phyloP scores from a whole-genome alignment of 2,329 filamentous ascomycete species.

The Venturia effusa region DNA sequence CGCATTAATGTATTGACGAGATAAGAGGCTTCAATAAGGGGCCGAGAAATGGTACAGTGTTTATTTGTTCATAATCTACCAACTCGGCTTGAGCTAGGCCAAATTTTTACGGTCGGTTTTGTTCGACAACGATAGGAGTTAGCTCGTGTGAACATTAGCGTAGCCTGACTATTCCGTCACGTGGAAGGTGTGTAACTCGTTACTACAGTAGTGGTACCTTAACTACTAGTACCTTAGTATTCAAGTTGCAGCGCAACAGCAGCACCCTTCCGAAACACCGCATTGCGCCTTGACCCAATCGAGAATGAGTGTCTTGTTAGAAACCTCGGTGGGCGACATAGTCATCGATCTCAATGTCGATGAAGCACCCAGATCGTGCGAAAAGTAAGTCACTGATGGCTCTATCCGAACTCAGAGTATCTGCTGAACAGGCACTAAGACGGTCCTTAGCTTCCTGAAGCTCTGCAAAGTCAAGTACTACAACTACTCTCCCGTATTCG shows the following conservation, averaged over 20 bases:
- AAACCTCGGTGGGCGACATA: constrained; percentile 87
- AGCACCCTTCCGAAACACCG: neutral
- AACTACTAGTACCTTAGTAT: no score
- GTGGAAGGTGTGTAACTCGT: no score
- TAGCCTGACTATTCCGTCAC: no score
- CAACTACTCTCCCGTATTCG: constrained; percentile 90
- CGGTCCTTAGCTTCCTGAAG: constrained; percentile 67
- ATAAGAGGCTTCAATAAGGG: no score
- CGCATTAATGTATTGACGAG: no score
- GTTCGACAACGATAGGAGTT: no score
- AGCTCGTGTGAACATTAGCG: no score
- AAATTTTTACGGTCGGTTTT: no score
- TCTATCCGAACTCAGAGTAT: constrained; percentile 12
- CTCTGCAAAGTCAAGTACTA: constrained; percentile 99
- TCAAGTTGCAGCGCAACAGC: neutral
- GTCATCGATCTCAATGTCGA: constrained; percentile 88
- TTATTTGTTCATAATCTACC: no score
- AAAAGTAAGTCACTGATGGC: constrained; percentile 67
- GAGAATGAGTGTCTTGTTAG: constrained; percentile 81
- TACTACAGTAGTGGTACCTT: no score
- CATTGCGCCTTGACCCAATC: neutral
- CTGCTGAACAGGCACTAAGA: constrained; percentile 6
- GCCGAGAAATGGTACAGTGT: no score
- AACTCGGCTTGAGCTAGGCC: no score
- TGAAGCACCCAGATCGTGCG: constrained; percentile 80